Evolutionary conservation across 495 filamentous ascomycete species (phyloP).

Genomic region (Trichoderma virens): DNA sequence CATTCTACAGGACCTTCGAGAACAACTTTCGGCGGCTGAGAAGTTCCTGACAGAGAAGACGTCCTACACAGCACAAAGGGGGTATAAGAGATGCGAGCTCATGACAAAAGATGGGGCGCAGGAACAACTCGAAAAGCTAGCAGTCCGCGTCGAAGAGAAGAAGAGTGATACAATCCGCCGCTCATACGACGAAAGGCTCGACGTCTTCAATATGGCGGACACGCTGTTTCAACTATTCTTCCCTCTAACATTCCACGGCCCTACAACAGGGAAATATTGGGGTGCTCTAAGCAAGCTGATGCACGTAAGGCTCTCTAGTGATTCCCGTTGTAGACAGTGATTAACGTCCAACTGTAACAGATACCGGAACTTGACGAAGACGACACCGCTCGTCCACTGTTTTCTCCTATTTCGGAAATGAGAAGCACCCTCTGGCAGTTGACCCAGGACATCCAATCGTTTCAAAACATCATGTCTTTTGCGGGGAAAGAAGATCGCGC

Average conservation of each 20-base stretch:
- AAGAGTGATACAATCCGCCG: conserved; percentile 2
- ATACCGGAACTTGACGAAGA: not conserved
- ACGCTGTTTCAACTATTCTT: conserved; percentile 25
- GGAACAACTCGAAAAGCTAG: conserved; percentile 11
- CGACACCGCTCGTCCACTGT: conserved; percentile 4
- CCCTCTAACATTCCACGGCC: conserved; percentile 15
- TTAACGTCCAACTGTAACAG: conserved; percentile 6
- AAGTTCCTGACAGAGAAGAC: conserved; percentile 15
- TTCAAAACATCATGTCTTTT: not conserved
- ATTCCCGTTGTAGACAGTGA: not conserved
- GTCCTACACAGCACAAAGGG: conserved; percentile 13
- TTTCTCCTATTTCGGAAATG: conserved; percentile 15
- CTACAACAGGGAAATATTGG: conserved; percentile 25
- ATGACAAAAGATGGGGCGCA: conserved; percentile 13
- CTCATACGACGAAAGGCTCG: conserved; percentile 19
- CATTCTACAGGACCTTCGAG: conserved; percentile 2
- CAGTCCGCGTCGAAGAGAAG: conserved; percentile 9
- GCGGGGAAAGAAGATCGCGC: not conserved
- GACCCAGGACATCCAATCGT: not conserved
- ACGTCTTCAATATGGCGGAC: conserved; percentile 23
- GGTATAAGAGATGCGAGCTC: conserved; percentile 13
- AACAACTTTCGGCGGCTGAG: conserved; percentile 15
- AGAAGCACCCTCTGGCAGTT: conserved; percentile 14
- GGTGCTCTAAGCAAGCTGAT: conserved; percentile 21
- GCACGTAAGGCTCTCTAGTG: conserved; percentile 12